phyloP scores from a whole-genome alignment of 352 stramenopile genomes.

The Hyaloperonospora arabidopsidis region DNA sequence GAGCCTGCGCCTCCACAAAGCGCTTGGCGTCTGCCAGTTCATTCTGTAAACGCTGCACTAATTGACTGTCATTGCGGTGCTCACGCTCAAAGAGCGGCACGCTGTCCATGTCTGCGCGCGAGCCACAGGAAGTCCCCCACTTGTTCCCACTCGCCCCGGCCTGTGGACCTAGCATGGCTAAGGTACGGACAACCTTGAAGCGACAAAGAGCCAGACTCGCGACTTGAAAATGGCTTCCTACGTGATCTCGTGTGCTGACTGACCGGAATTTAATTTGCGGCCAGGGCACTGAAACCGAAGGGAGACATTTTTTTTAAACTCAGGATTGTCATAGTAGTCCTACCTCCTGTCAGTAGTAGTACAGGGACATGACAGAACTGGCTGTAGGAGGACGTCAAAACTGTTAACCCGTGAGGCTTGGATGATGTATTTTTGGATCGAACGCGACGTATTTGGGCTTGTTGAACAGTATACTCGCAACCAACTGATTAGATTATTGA shows the following conservation, averaged over 20 bases:
- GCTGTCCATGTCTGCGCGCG: slow-evolving; percentile 64
- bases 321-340: too few relatives aligned
- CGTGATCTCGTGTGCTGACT: neutral
- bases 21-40: slow-evolving; percentile 79
- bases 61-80: slow-evolving; percentile 76
- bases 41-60: slow-evolving; percentile 78
- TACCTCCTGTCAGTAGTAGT: too few relatives aligned
- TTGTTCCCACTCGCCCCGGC: slow-evolving; percentile 27
- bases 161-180: slow-evolving; percentile 34
- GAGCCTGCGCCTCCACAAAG: slow-evolving; percentile 72
- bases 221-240: neutral
- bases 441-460: too few relatives aligned
- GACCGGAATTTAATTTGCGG: neutral
- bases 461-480: too few relatives aligned
- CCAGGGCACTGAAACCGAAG: too few relatives aligned
- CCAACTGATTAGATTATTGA: too few relatives aligned
- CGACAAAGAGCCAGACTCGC: neutral
- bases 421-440: too few relatives aligned
- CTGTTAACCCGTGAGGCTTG: too few relatives aligned
- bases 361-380: too few relatives aligned
- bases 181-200: neutral
- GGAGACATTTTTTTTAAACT: too few relatives aligned
- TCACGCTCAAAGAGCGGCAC: slow-evolving; percentile 82
- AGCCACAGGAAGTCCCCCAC: slow-evolving; percentile 45
- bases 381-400: too few relatives aligned